phyloP scores from a whole-genome alignment of 1,284 basidiomycete genomes.

The Melampsora occidentalis region DNA sequence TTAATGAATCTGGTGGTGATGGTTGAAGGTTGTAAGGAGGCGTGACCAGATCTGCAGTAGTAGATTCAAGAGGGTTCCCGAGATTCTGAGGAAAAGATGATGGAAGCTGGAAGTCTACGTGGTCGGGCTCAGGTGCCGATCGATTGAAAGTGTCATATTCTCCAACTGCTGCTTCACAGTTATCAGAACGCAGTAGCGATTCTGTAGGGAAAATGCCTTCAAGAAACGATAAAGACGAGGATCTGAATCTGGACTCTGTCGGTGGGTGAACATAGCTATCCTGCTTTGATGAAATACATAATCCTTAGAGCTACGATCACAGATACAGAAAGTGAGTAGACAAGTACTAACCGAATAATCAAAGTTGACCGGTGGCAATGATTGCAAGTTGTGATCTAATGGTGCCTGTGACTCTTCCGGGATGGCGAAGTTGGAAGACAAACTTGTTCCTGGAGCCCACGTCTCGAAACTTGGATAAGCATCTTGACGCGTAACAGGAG shows the following conservation, averaged over 20 bases:
- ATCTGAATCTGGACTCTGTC: background rate
- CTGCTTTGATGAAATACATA: background rate
- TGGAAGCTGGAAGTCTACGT: too few relatives aligned
- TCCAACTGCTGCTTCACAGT: background rate
- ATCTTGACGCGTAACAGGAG: constrained; percentile 22
- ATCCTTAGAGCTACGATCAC: background rate
- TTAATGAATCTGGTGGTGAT: background rate
- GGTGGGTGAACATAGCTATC: background rate
- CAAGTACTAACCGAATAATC: background rate
- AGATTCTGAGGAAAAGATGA: too few relatives aligned
- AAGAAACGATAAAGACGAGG: background rate
- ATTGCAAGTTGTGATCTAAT: background rate
- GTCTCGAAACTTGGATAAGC: constrained; percentile 12
- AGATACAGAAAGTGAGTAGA: background rate
- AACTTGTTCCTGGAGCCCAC: constrained; percentile 6
- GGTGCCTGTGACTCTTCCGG: background rate
- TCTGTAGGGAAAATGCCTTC: background rate
- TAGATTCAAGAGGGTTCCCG: too few relatives aligned
- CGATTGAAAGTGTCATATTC: background rate
- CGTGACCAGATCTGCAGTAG: background rate
- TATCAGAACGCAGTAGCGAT: background rate
- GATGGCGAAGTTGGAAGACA: background rate
- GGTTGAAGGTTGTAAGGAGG: background rate
- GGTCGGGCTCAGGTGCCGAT: too few relatives aligned
- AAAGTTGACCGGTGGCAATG: background rate